Base-by-base conservation (phyloP, 2,329 filamentous ascomycete species). In the Fusarium papillatum region DNA sequence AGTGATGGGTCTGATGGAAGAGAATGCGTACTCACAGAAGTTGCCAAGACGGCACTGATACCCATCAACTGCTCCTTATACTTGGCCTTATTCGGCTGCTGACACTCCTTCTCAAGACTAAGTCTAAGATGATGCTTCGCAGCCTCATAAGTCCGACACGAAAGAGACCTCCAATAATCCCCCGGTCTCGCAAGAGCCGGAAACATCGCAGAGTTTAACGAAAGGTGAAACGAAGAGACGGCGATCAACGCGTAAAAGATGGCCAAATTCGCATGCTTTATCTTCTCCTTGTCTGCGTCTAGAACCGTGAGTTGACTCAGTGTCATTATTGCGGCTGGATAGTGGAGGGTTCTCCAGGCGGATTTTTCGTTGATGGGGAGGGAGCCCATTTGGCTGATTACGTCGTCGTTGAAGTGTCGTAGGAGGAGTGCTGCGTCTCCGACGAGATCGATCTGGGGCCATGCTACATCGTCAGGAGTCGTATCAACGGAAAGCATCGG, bases 31-130 rank as follows among this genome's bases (percentile, higher is more conserved):
- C 76, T 31, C 46, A 78, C 76, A 17, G 76, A 66, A 19, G 74
- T 76, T 31, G 76, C 76, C 0, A 78, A 6, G 2, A 78, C 72
- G 4, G 76, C 74, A 13, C 72, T 75, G 22, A 77, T 75, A 0
- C 72, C 76, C 76, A 78, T 78, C 0, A 78, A 13, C 7, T 78
- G 76, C 16, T 78, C 76, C 7, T 78, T 78, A 41, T 78, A 78
- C 34, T 77, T 78, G 0, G 76, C 76, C 6, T 78, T 78, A 0
- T 70, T 36, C 1, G 74, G 76, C 0, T 70, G 61, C 22, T 76
- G 72, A 0, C 72, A 78, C n/a, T 78, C 76, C 9, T 67, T 77
- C 17, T 78, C 74, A 0, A 78, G 74, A 5, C 76, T 78, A 4
- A 78, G 22, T 55, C 63, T 78, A 0, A 78, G 69, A 29, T 78